These are phyloP conservation scores for Amphicarpaea edgeworthii DNA, from an alignment of 306 rosid genomes.

Conservation along the genomic window DNA sequence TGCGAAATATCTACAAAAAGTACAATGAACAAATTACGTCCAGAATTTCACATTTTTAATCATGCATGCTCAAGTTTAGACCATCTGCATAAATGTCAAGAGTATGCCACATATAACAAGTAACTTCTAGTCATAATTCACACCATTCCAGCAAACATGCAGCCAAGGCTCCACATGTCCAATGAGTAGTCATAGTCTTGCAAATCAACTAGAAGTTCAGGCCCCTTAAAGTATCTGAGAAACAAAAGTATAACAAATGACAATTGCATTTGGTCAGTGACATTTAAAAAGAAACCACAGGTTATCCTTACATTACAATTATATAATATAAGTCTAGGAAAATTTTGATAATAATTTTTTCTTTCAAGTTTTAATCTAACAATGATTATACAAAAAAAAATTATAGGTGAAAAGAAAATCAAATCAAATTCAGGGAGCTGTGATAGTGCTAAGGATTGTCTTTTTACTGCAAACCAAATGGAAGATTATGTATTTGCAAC, in stretches of 20 bases:
- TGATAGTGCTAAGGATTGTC: no score
- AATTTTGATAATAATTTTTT: background rate
- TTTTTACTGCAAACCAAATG: no score
- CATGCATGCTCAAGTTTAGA: background rate
- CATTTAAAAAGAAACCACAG: constrained; percentile 25
- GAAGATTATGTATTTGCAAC: no score
- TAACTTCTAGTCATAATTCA: constrained; percentile 37
- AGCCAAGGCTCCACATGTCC: constrained; percentile 99
- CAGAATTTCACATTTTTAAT: background rate
- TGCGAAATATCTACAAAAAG: constrained; percentile 74
- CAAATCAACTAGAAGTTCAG: constrained; percentile 83
- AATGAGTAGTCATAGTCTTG: constrained; percentile 85
- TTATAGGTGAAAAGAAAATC: no score
- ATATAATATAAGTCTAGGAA: background rate
- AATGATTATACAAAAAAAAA: no score
- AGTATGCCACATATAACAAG: background rate
- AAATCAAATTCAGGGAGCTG: no score
- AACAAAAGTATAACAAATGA: constrained; percentile 26
- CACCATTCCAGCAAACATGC: constrained; percentile 99
- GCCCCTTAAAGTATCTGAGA: constrained; percentile 82
- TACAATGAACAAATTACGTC: background rate
- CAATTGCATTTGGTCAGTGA: background rate
- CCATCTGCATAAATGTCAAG: background rate
- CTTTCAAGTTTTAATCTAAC: background rate
- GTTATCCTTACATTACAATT: constrained; percentile 3